A percentile compares a stretch with the other conserved stretches of the same genome.
phyloP scores from a whole-genome alignment of 106 monocot genomes.

The Narthecium ossifragum region DNA sequence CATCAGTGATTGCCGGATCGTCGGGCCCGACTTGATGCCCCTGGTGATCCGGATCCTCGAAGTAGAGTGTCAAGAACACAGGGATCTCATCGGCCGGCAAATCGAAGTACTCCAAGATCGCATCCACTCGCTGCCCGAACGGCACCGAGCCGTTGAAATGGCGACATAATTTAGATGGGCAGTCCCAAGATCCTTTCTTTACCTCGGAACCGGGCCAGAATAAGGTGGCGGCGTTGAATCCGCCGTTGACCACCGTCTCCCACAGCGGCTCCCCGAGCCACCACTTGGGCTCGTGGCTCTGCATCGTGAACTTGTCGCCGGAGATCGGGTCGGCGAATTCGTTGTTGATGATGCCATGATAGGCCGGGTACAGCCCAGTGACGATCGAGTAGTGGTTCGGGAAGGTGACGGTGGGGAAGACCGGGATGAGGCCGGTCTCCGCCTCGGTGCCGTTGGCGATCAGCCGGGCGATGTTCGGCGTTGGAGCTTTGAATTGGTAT shows the following conservation, averaged over 20 bases:
- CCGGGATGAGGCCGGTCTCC: conserved; percentile 50
- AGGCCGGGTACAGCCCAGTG: conserved; percentile 61
- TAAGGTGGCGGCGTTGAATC: conserved; percentile 44
- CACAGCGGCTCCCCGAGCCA: conserved; percentile 89
- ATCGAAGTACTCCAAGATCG: conserved; percentile 62
- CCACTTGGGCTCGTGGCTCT: conserved; percentile 57
- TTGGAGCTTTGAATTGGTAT: conserved; percentile 60
- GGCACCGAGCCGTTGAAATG: conserved; percentile 48
- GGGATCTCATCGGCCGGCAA: conserved; percentile 45
- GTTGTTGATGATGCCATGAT: conserved; percentile 85
- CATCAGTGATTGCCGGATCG: conserved; percentile 46
- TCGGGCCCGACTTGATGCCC: conserved; percentile 73
- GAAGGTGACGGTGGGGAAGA: conserved; percentile 81
- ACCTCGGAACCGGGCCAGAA: conserved; percentile 90
- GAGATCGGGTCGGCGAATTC: conserved; percentile 42
- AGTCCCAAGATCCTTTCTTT: conserved; percentile 50
- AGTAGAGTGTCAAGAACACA: conserved; percentile 52
- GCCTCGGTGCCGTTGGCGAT: conserved; percentile 56
- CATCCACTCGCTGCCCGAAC: conserved; percentile 58
- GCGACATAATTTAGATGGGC: conserved; percentile 46
- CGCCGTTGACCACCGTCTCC: conserved; percentile 53
- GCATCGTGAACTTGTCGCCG: conserved; percentile 35
- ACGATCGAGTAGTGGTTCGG: conserved; percentile 91
- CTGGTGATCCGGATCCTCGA: conserved; percentile 68
- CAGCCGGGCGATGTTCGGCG: conserved; percentile 70